phyloP scores from a whole-genome alignment of 2,329 filamentous ascomycete genomes.

The Akanthomyces dipterigenus region DNA sequence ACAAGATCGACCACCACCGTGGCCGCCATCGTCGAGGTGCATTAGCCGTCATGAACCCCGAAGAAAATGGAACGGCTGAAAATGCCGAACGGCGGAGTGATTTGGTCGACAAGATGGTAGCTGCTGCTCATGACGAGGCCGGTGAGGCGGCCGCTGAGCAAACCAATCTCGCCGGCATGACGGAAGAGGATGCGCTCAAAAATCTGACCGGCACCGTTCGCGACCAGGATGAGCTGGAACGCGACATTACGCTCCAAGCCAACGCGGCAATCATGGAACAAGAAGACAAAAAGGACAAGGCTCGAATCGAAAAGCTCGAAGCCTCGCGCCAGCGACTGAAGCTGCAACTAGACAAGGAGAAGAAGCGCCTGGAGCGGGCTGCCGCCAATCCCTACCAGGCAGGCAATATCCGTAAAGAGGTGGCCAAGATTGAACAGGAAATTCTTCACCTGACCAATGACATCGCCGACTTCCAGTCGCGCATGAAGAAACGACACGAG shows the following conservation, averaged over 20 bases:
- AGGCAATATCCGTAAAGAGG: conserved; percentile 55
- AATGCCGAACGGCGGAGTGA: conserved; percentile 19
- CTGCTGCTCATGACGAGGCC: conserved; percentile 21
- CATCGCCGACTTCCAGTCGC: conserved; percentile 69
- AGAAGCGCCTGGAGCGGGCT: conserved; percentile 39
- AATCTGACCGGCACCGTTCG: conserved; percentile 63
- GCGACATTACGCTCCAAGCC: conserved; percentile 67
- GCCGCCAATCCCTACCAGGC: conserved; percentile 43
- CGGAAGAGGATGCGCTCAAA: conserved; percentile 54
- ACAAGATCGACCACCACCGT: not conserved
- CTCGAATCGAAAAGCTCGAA: conserved; percentile 53
- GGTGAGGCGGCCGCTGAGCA: conserved; percentile 8
- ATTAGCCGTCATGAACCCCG: conserved; percentile 20
- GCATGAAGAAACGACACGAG: conserved; percentile 69
- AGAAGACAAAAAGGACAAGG: conserved; percentile 57
- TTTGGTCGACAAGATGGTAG: conserved; percentile 24
- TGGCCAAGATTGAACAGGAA: conserved; percentile 58
- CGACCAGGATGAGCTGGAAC: conserved; percentile 84
- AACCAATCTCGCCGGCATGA: conserved; percentile 27
- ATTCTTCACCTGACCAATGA: conserved; percentile 63
- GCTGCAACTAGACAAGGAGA: conserved; percentile 53
- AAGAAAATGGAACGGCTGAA: conserved; percentile 17
- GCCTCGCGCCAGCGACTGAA: conserved; percentile 53
- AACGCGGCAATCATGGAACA: conserved; percentile 52
- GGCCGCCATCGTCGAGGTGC: not conserved